phyloP scores from a whole-genome alignment of 768 basidiomycete genomes.

The Pulveroboletus ravenelii region DNA sequence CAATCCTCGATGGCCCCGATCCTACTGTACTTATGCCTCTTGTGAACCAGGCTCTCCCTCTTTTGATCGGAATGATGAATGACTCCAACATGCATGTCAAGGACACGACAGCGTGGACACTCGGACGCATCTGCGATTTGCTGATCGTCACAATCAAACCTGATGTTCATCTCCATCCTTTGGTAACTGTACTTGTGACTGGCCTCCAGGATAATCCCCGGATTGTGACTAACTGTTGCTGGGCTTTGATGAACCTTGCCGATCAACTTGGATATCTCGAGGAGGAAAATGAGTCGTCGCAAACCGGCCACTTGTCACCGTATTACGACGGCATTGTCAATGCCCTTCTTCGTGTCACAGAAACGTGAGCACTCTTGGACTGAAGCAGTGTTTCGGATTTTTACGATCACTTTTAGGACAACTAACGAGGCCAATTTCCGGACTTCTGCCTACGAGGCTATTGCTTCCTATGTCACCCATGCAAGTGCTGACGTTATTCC shows the following conservation, averaged over 20 bases:
- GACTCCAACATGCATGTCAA: constrained; percentile 84
- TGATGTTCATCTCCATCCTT: constrained; percentile 78
- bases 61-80: constrained; percentile 93
- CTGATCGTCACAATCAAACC: constrained; percentile 83
- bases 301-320: constrained; percentile 68
- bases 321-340: constrained; percentile 86
- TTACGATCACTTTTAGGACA: constrained; percentile 40
- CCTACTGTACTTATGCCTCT: constrained; percentile 82
- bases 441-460: constrained; percentile 94
- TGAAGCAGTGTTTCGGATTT: background rate
- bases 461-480: constrained; percentile 80
- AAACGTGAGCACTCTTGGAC: constrained; percentile 52
- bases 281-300: constrained; percentile 48
- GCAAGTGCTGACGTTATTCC: constrained; percentile 73
- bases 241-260: constrained; percentile 93
- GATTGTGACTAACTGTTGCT: constrained; percentile 91
- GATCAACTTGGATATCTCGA: constrained; percentile 80
- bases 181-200: constrained; percentile 77
- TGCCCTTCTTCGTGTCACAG: constrained; percentile 81
- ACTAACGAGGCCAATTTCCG: constrained; percentile 90
- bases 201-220: constrained; percentile 79
- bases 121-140: constrained; percentile 91
- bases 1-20: constrained; percentile 95
- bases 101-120: constrained; percentile 97
- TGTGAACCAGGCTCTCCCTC: constrained; percentile 88